Evolutionary conservation across 768 basidiomycete genomes (phyloP), one percentile per base, ranked within the genome.

Genomic region (Clavaria fumosa): DNA sequence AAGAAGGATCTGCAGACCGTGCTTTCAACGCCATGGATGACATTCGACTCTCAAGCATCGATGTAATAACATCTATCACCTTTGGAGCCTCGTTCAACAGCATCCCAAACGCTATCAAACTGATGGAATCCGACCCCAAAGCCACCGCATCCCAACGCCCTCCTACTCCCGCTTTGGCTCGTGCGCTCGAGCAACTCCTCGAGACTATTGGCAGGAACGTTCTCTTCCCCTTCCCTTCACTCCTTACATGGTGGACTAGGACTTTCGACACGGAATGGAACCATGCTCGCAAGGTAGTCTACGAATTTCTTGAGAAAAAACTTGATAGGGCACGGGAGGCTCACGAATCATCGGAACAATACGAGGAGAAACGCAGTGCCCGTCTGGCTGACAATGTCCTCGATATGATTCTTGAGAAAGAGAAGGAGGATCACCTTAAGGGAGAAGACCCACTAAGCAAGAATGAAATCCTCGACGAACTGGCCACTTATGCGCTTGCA

Each of bases 31-130:
- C 31, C n/a, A 33, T 33, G 31, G 31, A 14, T 33, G 31, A 33
- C 31, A 33, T 33, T 14, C 31, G n/a, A 19, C 31, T 33, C 20
- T n/a, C n/a, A n/a, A n/a, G n/a, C n/a, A n/a, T n/a, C n/a, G n/a
- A n/a, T n/a, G n/a, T n/a, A n/a, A n/a, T 33, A 6, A 19, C 31
- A 6, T 33, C 31, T 5, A 33, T 33, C 31, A 33, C 31, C 6
- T 33, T 33, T 33, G 31, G 31, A 5, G 14, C 31, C 6, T 33
- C 31, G n/a, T 33, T 33, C 31, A 33, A 33, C 31, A 33, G 31
- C 31, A 33, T 33, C 6, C 31, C 14, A 6, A 33, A 6, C 6
- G 31, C 31, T 19, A 14, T n/a, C n/a, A n/a, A n/a, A n/a, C n/a
- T n/a, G n/a, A n/a, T n/a, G n/a, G n/a, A n/a, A n/a, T n/a, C n/a